These are phyloP conservation scores for Pezizomycotina sp. DNA, from an alignment of 2,329 filamentous ascomycete species.

Conservation along the genomic window DNA sequence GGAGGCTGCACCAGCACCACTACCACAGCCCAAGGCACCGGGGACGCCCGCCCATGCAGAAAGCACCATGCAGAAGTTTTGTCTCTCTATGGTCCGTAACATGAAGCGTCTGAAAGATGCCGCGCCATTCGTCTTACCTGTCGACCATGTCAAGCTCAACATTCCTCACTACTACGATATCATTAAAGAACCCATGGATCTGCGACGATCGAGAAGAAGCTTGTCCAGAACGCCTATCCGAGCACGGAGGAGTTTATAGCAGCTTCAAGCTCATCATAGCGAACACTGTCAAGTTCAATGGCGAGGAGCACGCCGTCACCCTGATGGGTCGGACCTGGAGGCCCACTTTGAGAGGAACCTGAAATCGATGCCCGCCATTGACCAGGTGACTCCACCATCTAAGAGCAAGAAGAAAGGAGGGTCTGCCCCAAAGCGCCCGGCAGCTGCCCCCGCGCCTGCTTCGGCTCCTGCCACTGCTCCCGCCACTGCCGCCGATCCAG, in stretches of 20 bases:
- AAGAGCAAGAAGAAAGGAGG: constrained; percentile 33
- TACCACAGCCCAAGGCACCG: constrained; percentile 16
- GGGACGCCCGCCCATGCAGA: constrained; percentile 31
- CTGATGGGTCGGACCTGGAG: constrained; percentile 46
- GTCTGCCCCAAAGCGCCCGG: too few relatives aligned
- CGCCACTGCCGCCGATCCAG: constrained; percentile 18
- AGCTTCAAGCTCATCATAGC: constrained; percentile 58
- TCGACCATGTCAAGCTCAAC: constrained; percentile 55
- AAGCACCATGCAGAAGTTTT: constrained; percentile 45
- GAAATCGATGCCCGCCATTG: constrained; percentile 40
- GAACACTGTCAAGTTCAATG: constrained; percentile 74
- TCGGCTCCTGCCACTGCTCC: constrained; percentile 29
- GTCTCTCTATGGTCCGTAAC: constrained; percentile 47
- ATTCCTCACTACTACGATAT: constrained; percentile 59
- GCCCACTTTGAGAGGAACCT: constrained; percentile 45
- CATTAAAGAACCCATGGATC: constrained; percentile 67
- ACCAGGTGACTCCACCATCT: constrained; percentile 44
- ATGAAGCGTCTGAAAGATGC: constrained; percentile 79
- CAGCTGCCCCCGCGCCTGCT: constrained; percentile 25
- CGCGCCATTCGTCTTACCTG: constrained; percentile 57
- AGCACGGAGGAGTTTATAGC: constrained; percentile 55
- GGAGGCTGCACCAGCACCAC: constrained; percentile 6
- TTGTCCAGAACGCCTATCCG: constrained; percentile 54
- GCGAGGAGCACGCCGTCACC: constrained; percentile 56
- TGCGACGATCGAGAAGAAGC: constrained; percentile 62